Conservation (phyloP, 2,329 filamentous ascomycete species). For the Alternaria consortialis region DNA sequence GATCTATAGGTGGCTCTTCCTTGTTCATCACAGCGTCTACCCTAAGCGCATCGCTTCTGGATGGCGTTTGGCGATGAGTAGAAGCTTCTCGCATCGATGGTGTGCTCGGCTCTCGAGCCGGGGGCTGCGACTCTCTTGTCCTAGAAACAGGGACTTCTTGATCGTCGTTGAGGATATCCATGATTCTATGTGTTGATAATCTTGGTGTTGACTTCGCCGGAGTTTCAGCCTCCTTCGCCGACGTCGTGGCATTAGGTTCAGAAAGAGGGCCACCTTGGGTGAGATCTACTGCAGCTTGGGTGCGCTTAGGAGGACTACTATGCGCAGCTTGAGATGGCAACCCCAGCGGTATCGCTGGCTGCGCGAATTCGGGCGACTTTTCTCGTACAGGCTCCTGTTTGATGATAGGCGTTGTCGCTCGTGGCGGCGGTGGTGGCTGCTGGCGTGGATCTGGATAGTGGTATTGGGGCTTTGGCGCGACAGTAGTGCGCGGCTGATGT, state of each 20-base stretch:
- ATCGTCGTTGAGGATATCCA: slow-evolving; percentile 50
- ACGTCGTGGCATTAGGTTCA: slow-evolving; percentile 19
- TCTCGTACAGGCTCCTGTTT: slow-evolving; percentile 25
- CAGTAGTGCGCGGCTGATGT: slow-evolving; percentile 26
- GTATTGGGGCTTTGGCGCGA: slow-evolving; percentile 6
- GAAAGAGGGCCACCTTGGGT: slow-evolving; percentile 11
- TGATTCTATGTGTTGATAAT: slow-evolving; percentile 48
- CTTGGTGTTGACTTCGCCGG: slow-evolving; percentile 37
- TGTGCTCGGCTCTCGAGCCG: slow-evolving; percentile 29
- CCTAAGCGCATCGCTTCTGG: slow-evolving; percentile 26
- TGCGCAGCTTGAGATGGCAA: slow-evolving; percentile 30
- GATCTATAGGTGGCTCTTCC: slow-evolving; percentile 35
- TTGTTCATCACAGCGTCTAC: slow-evolving; percentile 31
- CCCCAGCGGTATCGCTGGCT: slow-evolving; percentile 21
- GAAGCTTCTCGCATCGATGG: slow-evolving; percentile 22
- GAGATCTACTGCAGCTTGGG: slow-evolving; percentile 14
- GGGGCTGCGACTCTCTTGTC: slow-evolving; percentile 27
- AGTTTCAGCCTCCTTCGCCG: slow-evolving; percentile 17
- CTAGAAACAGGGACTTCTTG: slow-evolving; percentile 39
- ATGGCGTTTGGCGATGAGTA: slow-evolving; percentile 30
- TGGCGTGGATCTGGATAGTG: slow-evolving; percentile 15
- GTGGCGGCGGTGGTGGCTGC: slow-evolving; percentile 12
- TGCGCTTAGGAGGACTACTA: slow-evolving; percentile 25
- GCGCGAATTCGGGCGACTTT: slow-evolving; percentile 28
- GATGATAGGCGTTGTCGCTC: slow-evolving; percentile 22